Base-by-base conservation (phyloP, 139 green algal genomes). In the Yamagishiella unicocca region DNA sequence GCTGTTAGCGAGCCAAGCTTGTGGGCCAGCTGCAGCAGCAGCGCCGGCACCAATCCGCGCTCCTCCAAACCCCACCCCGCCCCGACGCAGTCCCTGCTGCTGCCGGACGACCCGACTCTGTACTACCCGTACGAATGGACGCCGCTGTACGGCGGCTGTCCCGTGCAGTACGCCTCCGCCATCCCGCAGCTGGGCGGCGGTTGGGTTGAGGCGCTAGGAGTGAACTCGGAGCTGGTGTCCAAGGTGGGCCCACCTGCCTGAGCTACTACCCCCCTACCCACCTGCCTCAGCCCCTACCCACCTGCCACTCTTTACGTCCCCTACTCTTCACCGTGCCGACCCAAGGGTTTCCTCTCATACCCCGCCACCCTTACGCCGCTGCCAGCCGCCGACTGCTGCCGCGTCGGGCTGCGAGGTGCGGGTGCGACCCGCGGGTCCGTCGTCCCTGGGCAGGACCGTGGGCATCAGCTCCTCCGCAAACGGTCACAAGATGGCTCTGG, bases 51-150 rank as follows among this genome's bases (percentile, higher is more conserved):
- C n/a, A n/a, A n/a, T n/a, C n/a, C n/a, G n/a, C n/a, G n/a, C 50
- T 58, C 50, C 50, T 58, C 50, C 12, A 58, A 12, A 12, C 12
- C 12, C 17, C 12, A 12, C 50, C 50, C 50, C 50, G 17, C 50
- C 12, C 17, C 50, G 50, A 12, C 64, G 64, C 64, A 73, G 64
- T 73, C 64, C 21, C n/a, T 73, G 8, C 64, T 45, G n/a, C 33
- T 73, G 29, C 31, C 64, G 29, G 64, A 73, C 64, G 64, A 31
- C 64, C n/a, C 64, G 64, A 42, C 35, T 19, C 33, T 29, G 54
- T 83, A 46, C 54, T 83, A 50, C 76, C 76, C 76, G 5, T 70
- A 54, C 35, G 76, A 83, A 33, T 72, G 76, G 53, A 83, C 76
- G 54, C 76, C 76, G 22, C 55, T 83, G 76, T 83, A 83, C 76